Conservation (phyloP, 73 alveolate genomes). For the Halteria grandinella region DNA sequence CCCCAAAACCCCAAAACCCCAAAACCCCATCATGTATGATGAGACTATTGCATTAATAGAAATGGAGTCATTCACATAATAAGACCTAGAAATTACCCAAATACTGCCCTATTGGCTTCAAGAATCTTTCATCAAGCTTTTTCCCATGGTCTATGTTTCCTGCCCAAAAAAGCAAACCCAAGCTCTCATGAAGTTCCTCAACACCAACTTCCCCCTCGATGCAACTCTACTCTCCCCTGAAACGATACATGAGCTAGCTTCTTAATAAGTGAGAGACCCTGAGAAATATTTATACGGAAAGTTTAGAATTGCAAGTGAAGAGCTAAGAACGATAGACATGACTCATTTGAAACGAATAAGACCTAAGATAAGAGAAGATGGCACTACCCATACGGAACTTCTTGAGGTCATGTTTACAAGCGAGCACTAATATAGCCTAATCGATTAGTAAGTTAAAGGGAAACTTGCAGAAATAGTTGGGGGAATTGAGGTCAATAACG, state of each 20-base stretch:
- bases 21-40: background rate
- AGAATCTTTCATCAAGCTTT: background rate
- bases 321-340: background rate
- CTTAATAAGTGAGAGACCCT: too few relatives aligned
- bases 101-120: background rate
- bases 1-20: constrained; percentile 17
- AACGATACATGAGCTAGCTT: too few relatives aligned
- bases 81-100: too few relatives aligned
- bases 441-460: background rate
- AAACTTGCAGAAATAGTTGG: background rate
- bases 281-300: constrained; percentile 10
- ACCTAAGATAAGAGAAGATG: background rate
- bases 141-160: background rate
- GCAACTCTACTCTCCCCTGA: too few relatives aligned
- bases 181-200: background rate
- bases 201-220: too few relatives aligned
- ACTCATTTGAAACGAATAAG: constrained; percentile 35
- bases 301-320: background rate
- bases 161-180: background rate
- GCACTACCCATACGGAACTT: too few relatives aligned
- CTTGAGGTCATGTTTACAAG: constrained; percentile 9
- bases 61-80: too few relatives aligned
- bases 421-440: background rate
- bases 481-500: background rate
- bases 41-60: background rate